Base-by-base conservation (phyloP, 139 green algal species). In the Nannochloris sp. region DNA sequence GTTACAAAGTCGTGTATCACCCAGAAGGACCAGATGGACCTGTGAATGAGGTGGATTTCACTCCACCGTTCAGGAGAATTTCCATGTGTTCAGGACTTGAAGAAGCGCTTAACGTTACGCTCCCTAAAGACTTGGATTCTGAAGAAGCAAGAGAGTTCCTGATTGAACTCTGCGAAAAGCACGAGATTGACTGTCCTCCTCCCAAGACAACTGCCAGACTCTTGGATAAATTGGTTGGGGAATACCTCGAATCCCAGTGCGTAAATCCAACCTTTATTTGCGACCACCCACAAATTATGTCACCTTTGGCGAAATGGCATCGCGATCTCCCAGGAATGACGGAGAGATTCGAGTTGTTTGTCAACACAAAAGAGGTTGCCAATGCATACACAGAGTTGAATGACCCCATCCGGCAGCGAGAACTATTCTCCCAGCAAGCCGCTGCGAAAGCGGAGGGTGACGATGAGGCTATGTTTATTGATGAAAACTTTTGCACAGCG, bases 361-460 rank as follows among this genome's bases (percentile, higher is more conserved):
- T 98, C 31, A 98, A 98, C 84, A 92, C 85, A 71, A 78, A 82
- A 53, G 93, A 99, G 83, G 75, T 98, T 36, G 92, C 82, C 77
- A 98, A 99, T 75, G 89, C 93, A 3, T 99, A 99, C 90, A 99
- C 94, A 3, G 94, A 98, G 88, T 78, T 99, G 76, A 99, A 99
- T 76, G 94, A 99, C 78, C 94, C 94, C 3, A 62, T 96, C n/a
- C 68, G 85, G 54, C 94, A 98, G 79, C 75, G 93, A 6, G 75
- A 96, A 64, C 87, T 92, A 34, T 99, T 99, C 71, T 61, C 55
- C n/a, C 85, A 96, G 67, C 94, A 99, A 75, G 73, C 81, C 4
- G 70, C 71, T 66, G 75, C 80, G 55, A 85, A 87, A 68, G 64
- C 61, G 7, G 65, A 80, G 61, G 94, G 94, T 48, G 94, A 99